Base-by-base conservation (phyloP, 352 stramenopile species). In the Phytopythium delawarense region DNA sequence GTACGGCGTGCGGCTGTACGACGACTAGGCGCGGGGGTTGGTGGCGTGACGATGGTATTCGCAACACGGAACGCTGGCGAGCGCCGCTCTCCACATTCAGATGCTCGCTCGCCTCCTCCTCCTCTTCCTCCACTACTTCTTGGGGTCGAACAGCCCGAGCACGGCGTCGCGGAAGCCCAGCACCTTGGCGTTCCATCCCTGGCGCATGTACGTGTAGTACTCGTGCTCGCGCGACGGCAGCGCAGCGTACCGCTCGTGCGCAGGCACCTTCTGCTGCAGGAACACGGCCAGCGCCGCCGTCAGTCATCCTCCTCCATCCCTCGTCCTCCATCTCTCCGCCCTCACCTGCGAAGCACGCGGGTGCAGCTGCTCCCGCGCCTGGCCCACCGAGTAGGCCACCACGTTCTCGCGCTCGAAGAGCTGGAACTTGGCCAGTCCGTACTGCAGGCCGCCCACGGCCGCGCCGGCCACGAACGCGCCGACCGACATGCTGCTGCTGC, bases 191-290 rank as follows among this genome's bases (percentile, higher is more conserved):
- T 92, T 92, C 84, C 84, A 92, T 21, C 71, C 59, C 67, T 89
- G 61, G 51, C 84, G 81, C 46, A 91, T 59, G 67, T 71, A 76
- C 72, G 81, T 87, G 70, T 92, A 92, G 71, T 90, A 92, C 75
- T 91, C 84, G 66, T 92, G 84, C 70, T 92, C 84, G 34, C 71
- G 79, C 66, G 75, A 88, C 34, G 78, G 81, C 59, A 92, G 61
- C 39, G 76, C 54, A 57, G 79, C 78, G 65, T 92, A 92, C 46
- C 81, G 74, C 63, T 85, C 68, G 56, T 86, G 57, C 45, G 45
- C 65, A 13, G 57, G 53, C 52, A 50, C 75, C 48, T 72, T 69
- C 1, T 61, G 42, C 72, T 79, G 55, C 35, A 54, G 32, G 25
- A 55, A 23, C 16, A 13, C 50, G n/a, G 21, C 30, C 21, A 54